Conservation (phyloP, 208 protist species). For the Kentomonas sorsogonicus region DNA sequence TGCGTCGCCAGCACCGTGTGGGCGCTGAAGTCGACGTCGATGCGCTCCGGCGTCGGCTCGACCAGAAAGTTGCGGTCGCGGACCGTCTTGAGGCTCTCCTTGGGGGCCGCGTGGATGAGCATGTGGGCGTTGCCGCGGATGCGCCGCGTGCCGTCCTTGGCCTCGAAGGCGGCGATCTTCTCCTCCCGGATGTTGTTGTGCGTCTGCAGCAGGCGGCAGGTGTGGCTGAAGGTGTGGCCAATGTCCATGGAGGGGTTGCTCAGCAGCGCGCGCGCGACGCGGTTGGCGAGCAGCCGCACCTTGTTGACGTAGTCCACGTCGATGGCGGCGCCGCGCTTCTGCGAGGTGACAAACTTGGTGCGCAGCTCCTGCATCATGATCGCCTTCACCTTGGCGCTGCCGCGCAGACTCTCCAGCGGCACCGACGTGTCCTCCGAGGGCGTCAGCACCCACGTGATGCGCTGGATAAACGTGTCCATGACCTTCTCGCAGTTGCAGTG, state of each 20-base stretch:
- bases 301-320: slow-evolving; percentile 85
- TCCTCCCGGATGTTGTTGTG: slow-evolving; percentile 77
- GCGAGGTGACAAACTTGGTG: slow-evolving; percentile 65
- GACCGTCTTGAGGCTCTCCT: slow-evolving; percentile 44
- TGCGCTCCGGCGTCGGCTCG: slow-evolving; percentile 62
- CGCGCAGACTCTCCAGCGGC: slow-evolving; percentile 18
- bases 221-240: slow-evolving; percentile 54
- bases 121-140: slow-evolving; percentile 76
- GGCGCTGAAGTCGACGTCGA: slow-evolving; percentile 82
- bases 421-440: slow-evolving; percentile 38
- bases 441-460: slow-evolving; percentile 83
- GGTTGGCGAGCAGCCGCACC: slow-evolving; percentile 71
- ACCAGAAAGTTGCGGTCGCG: slow-evolving; percentile 75
- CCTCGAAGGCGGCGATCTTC: slow-evolving; percentile 80
- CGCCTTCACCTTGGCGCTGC: slow-evolving; percentile 54
- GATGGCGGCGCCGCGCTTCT: slow-evolving; percentile 60
- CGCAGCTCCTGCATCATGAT: slow-evolving; percentile 65
- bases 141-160: slow-evolving; percentile 81
- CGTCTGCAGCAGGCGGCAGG: slow-evolving; percentile 48
- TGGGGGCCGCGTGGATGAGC: slow-evolving; percentile 45
- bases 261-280: slow-evolving; percentile 81
- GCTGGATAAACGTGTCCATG: slow-evolving; percentile 73
- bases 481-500: slow-evolving; percentile 62
- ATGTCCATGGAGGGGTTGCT: slow-evolving; percentile 79
- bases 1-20: slow-evolving; percentile 83